Evolutionary conservation across 1,284 basidiomycete genomes (phyloP).

Genomic region (Moesziomyces sp.): DNA sequence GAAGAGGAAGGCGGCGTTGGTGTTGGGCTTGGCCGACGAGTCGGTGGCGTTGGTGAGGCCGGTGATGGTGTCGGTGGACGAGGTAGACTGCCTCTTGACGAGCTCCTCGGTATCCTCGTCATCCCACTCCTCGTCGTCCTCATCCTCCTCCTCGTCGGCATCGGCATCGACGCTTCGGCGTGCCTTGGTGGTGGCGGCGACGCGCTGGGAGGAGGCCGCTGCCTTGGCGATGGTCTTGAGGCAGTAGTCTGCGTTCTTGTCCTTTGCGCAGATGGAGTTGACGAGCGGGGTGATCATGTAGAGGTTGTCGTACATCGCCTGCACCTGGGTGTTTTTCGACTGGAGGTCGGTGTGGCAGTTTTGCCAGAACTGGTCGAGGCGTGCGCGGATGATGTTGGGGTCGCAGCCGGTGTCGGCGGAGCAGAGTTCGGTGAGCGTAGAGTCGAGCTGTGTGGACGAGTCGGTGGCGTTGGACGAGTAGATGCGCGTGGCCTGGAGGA

Average conservation of each 20-base stretch:
- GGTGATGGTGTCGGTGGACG: constrained; percentile 2
- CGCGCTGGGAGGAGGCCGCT: constrained; percentile 20
- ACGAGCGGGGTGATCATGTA: constrained; percentile 62
- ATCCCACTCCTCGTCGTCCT: constrained; percentile 10
- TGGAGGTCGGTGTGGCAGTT: constrained; percentile 52
- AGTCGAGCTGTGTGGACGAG: constrained; percentile 36
- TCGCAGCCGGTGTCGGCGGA: constrained; percentile 47
- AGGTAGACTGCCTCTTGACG: constrained; percentile 20
- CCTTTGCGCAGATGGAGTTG: constrained; percentile 57
- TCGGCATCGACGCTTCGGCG: constrained; percentile 15
- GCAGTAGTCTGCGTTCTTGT: constrained; percentile 51
- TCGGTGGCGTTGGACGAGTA: constrained; percentile 50
- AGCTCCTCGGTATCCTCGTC: constrained; percentile 20
- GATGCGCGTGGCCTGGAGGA: constrained; percentile 47
- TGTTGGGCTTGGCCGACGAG: constrained; percentile 20
- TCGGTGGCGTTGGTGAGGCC: constrained; percentile 27
- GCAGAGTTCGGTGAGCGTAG: constrained; percentile 52
- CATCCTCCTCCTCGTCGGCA: too few relatives aligned
- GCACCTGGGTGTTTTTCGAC: constrained; percentile 33
- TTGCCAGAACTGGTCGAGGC: constrained; percentile 53
- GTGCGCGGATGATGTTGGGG: constrained; percentile 40
- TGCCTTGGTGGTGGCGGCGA: constrained; percentile 8
- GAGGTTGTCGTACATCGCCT: constrained; percentile 57
- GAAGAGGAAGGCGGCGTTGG: constrained; percentile 63
- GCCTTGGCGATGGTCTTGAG: constrained; percentile 51